Conservation (phyloP, 2,329 filamentous ascomycete species). For the Verticillium zaregamsianum region DNA sequence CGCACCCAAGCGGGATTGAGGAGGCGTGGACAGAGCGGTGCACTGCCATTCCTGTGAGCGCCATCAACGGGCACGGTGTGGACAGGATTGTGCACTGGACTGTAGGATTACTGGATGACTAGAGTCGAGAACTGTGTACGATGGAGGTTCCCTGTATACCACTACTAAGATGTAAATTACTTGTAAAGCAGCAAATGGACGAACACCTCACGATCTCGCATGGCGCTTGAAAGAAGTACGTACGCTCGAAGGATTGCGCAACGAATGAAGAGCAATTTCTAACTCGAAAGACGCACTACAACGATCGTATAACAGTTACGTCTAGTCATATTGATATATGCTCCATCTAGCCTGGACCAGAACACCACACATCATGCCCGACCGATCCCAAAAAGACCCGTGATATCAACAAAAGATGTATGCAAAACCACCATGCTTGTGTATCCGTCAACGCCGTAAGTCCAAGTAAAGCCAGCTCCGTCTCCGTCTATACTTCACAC, state of each 20-base stretch:
- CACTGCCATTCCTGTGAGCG: constrained; percentile 78
- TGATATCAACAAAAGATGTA: neutral
- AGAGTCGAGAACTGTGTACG: constrained; percentile 3
- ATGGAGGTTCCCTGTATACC: neutral
- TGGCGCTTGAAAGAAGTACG: neutral
- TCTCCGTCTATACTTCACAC: neutral
- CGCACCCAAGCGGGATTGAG: constrained; percentile 68
- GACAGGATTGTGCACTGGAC: constrained; percentile 70
- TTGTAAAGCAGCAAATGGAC: neutral
- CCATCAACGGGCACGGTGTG: constrained; percentile 81
- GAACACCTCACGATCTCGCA: neutral
- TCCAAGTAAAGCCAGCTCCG: neutral
- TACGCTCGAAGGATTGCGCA: neutral
- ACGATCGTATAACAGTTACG: neutral
- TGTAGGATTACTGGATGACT: constrained; percentile 59
- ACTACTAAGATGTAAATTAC: neutral
- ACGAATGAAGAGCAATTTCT: too few relatives aligned
- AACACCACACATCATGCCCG: neutral
- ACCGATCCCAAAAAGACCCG: neutral
- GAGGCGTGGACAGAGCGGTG: constrained; percentile 57
- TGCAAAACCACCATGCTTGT: neutral
- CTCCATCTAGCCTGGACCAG: neutral
- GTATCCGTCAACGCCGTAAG: neutral
- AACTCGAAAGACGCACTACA: neutral
- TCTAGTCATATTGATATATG: neutral